Percentiles rank a stretch among this genome's conserved stretches.
These are phyloP conservation scores for Apophysomyces elegans DNA, from an alignment of 371 early-diverging fungal species.

Conservation along the genomic window DNA sequence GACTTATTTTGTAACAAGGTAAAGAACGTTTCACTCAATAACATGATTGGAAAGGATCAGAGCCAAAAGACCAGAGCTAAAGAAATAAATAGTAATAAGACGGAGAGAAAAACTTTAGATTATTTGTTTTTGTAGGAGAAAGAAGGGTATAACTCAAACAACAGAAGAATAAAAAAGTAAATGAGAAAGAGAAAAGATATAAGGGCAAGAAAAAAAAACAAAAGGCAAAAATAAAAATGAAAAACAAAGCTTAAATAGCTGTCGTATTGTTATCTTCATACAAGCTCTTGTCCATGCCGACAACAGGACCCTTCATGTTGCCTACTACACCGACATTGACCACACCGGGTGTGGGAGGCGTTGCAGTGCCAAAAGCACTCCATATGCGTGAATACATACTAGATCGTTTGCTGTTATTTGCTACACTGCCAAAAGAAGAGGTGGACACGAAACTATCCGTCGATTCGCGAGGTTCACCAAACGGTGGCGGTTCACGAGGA, in stretches of 20 bases:
- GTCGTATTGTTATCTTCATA: slow-evolving; percentile 11
- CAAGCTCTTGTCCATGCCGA: slow-evolving; percentile 1
- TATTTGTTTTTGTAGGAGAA: too few species aligned
- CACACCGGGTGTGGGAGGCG: slow-evolving; percentile 14
- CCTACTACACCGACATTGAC: neutral
- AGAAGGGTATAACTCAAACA: too few species aligned
- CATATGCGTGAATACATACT: slow-evolving; percentile 49
- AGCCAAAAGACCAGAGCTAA: too few species aligned
- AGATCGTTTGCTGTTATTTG: slow-evolving; percentile 36
- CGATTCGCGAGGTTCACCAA: slow-evolving; percentile 30
- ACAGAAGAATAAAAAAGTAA: neutral
- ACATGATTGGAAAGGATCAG: too few species aligned
- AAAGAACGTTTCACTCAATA: too few species aligned
- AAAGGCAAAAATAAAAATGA: neutral
- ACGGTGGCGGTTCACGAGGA: slow-evolving; percentile 17
- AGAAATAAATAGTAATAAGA: too few species aligned
- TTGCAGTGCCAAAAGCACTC: slow-evolving; percentile 25
- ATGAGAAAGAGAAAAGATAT: neutral
- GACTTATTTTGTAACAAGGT: too few species aligned
- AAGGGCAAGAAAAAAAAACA: too few species aligned
- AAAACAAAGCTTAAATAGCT: neutral
- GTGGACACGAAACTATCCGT: slow-evolving; percentile 41
- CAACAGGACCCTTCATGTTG: neutral
- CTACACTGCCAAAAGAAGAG: slow-evolving; percentile 19
- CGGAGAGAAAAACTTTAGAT: too few species aligned